Evolutionary conservation across 2,329 filamentous ascomycete species (phyloP), one percentile per base, ranked within the genome.

Genomic region (Penicillium capsulatum): DNA sequence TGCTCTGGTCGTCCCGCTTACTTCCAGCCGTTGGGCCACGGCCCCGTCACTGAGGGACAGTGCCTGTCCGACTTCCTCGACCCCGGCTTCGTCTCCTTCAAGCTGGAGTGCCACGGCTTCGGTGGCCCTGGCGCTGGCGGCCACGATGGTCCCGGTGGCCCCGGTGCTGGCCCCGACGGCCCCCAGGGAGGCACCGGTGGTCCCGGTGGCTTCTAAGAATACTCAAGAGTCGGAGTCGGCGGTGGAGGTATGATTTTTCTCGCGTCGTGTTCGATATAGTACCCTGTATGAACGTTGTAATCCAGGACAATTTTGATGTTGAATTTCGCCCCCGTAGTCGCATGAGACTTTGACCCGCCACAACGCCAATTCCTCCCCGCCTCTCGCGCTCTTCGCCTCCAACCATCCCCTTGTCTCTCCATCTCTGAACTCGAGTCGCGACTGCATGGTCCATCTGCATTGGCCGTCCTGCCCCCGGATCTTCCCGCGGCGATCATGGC

Each of bases 41-140:
- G 42, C 30, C 40, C 48, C 20, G 39, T 53, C 15, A 29, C 40
- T 1, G 40, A 47, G 36, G 50, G 50, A 16, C 8, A 41, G 15
- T 53, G 51, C 26, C 28, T 53, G 15, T 48, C 51, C 10, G 50
- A 53, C 9, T 35, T 44, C 34, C 38, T 54, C 1, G 44, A 54
- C 6, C 42, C 44, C 22, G 44, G 44, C 6, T 53, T 32, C 27
- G 37, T 54, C 30, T 53, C 50, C 22, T 46, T 54, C 42, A 40
- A 44, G 35, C 42, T 54, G 24, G 38, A 40, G 7, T 53, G 51
- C 22, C 29, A 19, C 3, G 48, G 20, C 14, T 45, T 46, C 34
- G 42, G 30, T 31, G 13, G 14, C 14, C 35, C 28, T 7, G 24
- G 24, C 10, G 10, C 36, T 15, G 16, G 19, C n/a, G n/a, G n/a